These are phyloP conservation scores for Vaccinium darrowii DNA, from an alignment of 148 eudicot species.

Conservation along the genomic window DNA sequence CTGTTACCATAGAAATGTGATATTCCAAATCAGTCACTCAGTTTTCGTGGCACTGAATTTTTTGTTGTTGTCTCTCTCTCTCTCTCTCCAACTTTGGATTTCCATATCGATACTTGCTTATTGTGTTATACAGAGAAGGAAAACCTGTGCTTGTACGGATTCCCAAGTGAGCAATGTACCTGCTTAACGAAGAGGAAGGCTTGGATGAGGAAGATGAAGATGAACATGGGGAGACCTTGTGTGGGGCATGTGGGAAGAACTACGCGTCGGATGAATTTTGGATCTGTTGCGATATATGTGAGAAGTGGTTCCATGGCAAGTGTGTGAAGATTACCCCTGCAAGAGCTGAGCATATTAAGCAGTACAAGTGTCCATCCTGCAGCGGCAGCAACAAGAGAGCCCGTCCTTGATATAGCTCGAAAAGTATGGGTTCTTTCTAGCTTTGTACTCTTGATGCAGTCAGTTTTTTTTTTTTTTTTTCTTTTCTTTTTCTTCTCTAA, in stretches of 20 bases:
- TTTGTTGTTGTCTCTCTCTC: neutral
- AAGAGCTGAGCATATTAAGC: conserved; percentile 90
- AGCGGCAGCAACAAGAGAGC: conserved; percentile 81
- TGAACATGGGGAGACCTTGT: conserved; percentile 74
- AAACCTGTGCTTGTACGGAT: conserved; percentile 86
- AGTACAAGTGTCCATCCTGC: conserved; percentile 97
- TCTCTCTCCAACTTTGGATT: neutral
- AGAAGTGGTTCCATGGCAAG: conserved; percentile 93
- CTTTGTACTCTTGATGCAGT: neutral
- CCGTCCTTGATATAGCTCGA: conserved; percentile 47
- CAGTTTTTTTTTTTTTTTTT: conserved; percentile 8
- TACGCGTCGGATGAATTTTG: conserved; percentile 82
- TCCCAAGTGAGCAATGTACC: conserved; percentile 86
- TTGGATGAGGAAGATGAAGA: conserved; percentile 76
- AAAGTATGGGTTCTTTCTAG: neutral
- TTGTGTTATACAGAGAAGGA: conserved; percentile 66
- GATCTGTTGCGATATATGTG: conserved; percentile 91
- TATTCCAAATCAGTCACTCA: neutral
- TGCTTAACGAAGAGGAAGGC: conserved; percentile 69
- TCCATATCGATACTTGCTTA: neutral
- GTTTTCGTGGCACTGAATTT: neutral
- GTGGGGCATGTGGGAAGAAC: conserved; percentile 82
- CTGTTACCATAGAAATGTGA: neutral
- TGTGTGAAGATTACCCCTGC: conserved; percentile 95
- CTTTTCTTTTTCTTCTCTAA: neutral